These are phyloP conservation scores for Fagopyrum esculentum DNA, from an alignment of 148 eudicot species.

Conservation along the genomic window DNA sequence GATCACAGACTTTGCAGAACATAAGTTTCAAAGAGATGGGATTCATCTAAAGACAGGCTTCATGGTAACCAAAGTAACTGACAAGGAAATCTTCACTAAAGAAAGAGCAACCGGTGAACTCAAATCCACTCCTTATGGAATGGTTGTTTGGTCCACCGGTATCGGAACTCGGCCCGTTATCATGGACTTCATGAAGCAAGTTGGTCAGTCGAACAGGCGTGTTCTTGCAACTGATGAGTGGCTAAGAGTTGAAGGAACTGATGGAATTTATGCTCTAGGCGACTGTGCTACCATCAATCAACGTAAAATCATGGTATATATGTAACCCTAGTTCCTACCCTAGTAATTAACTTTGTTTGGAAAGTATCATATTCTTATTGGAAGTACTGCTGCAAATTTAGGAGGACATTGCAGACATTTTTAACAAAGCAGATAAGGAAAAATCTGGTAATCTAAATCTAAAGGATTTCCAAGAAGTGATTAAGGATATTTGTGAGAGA, in stretches of 20 bases:
- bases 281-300: constrained; percentile 69
- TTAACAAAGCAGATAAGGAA: constrained; percentile 80
- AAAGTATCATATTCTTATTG: too few species aligned
- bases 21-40: constrained; percentile 64
- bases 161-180: constrained; percentile 59
- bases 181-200: constrained; percentile 49
- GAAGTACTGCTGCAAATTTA: not conserved
- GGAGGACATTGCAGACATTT: constrained; percentile 79
- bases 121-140: constrained; percentile 47
- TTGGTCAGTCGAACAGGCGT: constrained; percentile 39
- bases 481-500: constrained; percentile 42
- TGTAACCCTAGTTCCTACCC: not conserved
- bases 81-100: constrained; percentile 58
- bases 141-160: constrained; percentile 75
- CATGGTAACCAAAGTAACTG: constrained; percentile 56
- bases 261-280: constrained; percentile 57
- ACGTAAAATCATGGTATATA: constrained; percentile 60
- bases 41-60: constrained; percentile 56
- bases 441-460: constrained; percentile 51
- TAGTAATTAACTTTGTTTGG: too few species aligned
- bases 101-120: constrained; percentile 35
- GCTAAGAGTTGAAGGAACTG: constrained; percentile 64
- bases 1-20: constrained; percentile 67
- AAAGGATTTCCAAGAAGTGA: constrained; percentile 31
- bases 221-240: constrained; percentile 78